Evolutionary conservation across 768 basidiomycete species (phyloP).

Genomic region (Lactarius quietus): DNA sequence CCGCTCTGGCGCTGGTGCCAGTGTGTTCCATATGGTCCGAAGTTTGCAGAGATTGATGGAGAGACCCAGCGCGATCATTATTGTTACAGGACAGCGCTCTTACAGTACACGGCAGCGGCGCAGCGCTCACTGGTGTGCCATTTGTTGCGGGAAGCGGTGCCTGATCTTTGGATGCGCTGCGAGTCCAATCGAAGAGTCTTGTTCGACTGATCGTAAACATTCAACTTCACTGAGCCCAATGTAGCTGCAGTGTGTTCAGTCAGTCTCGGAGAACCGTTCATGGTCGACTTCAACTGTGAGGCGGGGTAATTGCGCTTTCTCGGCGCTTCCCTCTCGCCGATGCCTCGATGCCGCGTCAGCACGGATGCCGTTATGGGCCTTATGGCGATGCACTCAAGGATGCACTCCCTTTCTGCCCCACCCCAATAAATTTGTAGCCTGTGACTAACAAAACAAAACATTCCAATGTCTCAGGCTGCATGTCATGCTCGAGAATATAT

Average conservation of each 20-base stretch:
- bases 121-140: background rate
- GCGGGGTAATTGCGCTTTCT: background rate
- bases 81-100: background rate
- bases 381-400: background rate
- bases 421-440: background rate
- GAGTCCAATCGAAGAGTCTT: background rate
- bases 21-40: background rate
- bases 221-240: background rate
- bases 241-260: background rate
- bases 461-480: too few species aligned
- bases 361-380: too few species aligned
- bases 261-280: background rate
- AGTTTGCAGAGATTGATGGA: background rate
- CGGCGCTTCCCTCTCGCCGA: background rate
- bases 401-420: background rate
- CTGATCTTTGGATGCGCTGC: background rate
- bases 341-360: background rate
- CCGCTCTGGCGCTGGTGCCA: background rate
- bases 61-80: background rate
- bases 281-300: background rate
- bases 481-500: background rate
- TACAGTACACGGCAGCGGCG: background rate
- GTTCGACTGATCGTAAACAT: background rate
- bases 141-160: background rate
- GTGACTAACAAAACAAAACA: too few species aligned